Conservation (phyloP, 2,329 filamentous ascomycete genomes). For the Elsinoe arachidis region DNA sequence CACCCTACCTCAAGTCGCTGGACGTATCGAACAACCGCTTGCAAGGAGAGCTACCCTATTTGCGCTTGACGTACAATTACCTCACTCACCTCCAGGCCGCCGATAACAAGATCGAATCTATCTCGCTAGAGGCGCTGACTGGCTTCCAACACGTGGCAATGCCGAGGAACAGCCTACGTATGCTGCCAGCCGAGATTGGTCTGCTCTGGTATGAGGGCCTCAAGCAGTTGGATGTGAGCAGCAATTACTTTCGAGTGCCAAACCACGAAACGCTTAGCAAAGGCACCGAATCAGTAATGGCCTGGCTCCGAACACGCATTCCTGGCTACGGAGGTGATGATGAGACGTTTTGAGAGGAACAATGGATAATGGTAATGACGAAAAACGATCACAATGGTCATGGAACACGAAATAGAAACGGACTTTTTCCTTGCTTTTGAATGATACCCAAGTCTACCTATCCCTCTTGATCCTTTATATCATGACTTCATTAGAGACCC, state of each 20-base stretch:
- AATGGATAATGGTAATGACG: neutral
- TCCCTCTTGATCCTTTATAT: neutral
- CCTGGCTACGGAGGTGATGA: slow-evolving; percentile 35
- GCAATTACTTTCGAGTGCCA: slow-evolving; percentile 82
- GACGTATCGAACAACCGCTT: slow-evolving; percentile 81
- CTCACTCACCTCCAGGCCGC: slow-evolving; percentile 63
- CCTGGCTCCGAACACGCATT: slow-evolving; percentile 71
- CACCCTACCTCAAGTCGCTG: slow-evolving; percentile 65
- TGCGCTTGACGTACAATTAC: slow-evolving; percentile 60
- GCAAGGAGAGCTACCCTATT: slow-evolving; percentile 52
- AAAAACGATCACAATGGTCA: neutral
- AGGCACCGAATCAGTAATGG: slow-evolving; percentile 74
- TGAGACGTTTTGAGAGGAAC: slow-evolving; percentile 14
- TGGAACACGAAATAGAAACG: neutral
- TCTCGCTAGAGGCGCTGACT: slow-evolving; percentile 59
- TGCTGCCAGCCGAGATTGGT: slow-evolving; percentile 71
- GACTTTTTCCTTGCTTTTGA: neutral
- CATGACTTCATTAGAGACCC: slow-evolving; percentile 18
- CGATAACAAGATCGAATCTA: slow-evolving; percentile 67
- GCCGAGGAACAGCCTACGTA: slow-evolving; percentile 76
- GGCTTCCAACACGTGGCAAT: slow-evolving; percentile 71
- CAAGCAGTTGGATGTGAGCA: slow-evolving; percentile 66
- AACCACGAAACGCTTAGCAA: slow-evolving; percentile 75
- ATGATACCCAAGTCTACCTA: slow-evolving; percentile 4
- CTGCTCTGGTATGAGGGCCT: slow-evolving; percentile 58